Evolutionary conservation across 108 stramenopile genomes (phyloP).

Genomic region (Cyclotella atomus): DNA sequence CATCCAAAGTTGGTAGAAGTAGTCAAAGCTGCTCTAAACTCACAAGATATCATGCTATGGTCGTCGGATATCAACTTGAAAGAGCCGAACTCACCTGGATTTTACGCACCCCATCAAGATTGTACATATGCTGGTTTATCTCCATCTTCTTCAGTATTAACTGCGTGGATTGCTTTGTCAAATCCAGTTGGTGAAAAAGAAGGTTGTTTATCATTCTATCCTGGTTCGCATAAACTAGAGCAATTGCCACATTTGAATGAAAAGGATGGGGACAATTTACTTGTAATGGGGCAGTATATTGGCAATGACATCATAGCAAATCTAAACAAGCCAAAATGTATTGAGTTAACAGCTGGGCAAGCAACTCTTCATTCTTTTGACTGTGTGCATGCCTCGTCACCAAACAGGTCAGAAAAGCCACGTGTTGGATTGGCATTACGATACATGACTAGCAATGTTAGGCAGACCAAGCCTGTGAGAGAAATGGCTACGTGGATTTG

Average conservation of each 20-base stretch:
- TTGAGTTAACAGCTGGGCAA: slow-evolving; percentile 4
- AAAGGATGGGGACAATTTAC: slow-evolving; percentile 30
- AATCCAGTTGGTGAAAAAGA: slow-evolving; percentile 42
- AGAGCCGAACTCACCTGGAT: slow-evolving; percentile 22
- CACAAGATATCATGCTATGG: slow-evolving; percentile 33
- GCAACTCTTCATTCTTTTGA: slow-evolving; percentile 20
- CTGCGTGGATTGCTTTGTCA: slow-evolving; percentile 52
- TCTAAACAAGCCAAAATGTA: slow-evolving; percentile 6
- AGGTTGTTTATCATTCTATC: slow-evolving; percentile 49
- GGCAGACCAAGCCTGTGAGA: slow-evolving; percentile 28
- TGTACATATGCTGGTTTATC: slow-evolving; percentile 47
- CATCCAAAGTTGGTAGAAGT: slow-evolving; percentile 14
- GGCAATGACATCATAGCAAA: neutral
- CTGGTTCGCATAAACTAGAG: slow-evolving; percentile 32
- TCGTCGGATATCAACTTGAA: slow-evolving; percentile 56
- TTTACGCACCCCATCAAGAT: slow-evolving; percentile 53
- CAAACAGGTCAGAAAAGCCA: slow-evolving; percentile 21
- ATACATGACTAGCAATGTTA: slow-evolving; percentile 26
- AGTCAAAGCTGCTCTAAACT: slow-evolving; percentile 9
- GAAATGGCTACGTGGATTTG: slow-evolving; percentile 46
- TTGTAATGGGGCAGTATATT: slow-evolving; percentile 46
- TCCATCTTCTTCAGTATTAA: slow-evolving; percentile 31
- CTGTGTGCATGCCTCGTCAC: slow-evolving; percentile 39
- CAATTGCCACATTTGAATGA: slow-evolving; percentile 30
- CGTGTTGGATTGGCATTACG: slow-evolving; percentile 49